Evolutionary conservation across 2,329 filamentous ascomycete species (phyloP).

Genomic region (Alternaria ethzedia): DNA sequence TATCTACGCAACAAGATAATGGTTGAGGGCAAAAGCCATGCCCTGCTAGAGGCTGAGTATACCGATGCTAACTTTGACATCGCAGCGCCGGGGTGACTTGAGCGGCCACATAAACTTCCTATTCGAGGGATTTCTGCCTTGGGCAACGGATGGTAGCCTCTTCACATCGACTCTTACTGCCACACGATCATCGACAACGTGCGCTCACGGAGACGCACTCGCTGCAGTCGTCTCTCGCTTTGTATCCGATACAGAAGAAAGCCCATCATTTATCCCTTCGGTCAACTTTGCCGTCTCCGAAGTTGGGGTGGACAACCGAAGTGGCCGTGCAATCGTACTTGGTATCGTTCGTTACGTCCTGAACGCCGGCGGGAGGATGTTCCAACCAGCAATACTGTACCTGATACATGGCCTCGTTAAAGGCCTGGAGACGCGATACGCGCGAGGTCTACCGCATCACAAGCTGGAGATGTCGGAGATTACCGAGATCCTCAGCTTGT

Average conservation of each 20-base stretch:
- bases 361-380: constrained; percentile 45
- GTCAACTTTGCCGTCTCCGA: background rate
- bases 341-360: constrained; percentile 46
- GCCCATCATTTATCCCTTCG: background rate
- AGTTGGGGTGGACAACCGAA: constrained; percentile 4
- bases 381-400: constrained; percentile 52
- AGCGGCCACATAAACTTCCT: constrained; percentile 41
- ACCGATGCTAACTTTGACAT: background rate
- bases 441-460: background rate
- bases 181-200: constrained; percentile 37
- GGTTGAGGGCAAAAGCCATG: background rate
- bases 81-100: constrained; percentile 6
- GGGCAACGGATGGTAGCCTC: constrained; percentile 54
- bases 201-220: constrained; percentile 51
- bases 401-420: constrained; percentile 51
- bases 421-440: constrained; percentile 32
- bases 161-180: constrained; percentile 51
- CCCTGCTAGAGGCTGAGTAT: background rate
- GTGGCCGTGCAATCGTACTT: constrained; percentile 30
- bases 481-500: constrained; percentile 44
- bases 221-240: constrained; percentile 45
- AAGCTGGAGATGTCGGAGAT: constrained; percentile 26
- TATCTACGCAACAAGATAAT: background rate
- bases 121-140: constrained; percentile 52
- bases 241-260: constrained; percentile 19